Base-by-base conservation (phyloP, 2,329 filamentous ascomycete genomes). In the Colletotrichum kahawae region DNA sequence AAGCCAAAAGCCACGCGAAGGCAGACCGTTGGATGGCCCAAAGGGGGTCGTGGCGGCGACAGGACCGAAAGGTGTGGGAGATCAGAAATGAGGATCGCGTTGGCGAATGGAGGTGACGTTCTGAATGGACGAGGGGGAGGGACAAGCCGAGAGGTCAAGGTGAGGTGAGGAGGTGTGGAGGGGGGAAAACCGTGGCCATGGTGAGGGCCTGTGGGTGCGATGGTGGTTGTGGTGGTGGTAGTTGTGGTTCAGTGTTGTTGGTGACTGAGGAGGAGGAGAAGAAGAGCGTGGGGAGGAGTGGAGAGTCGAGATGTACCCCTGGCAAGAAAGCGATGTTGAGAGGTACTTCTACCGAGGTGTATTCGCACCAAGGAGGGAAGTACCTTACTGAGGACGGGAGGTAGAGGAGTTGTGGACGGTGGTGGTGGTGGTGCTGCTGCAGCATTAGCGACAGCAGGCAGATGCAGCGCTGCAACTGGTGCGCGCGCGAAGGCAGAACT, bases 401-500 rank as follows among this genome's bases (percentile, higher is more conserved):
- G 29, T 31, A 62, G 29, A 36, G 33, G 14, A 24, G 29, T 60
- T 16, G 24, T 18, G 16, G 29, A 56, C 36, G 36, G 36, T 67
- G 14, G 54, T 24, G 18, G 21, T 67, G 14, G 18, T 33, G 51
- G 24, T 68, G 34, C 27, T 59, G 66, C 34, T 69, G 54, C 54
- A 59, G 21, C 51, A 38, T 59, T 62, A 48, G 66, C 56, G 63
- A 38, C n/a, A 51, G 24, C 33, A 68, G 67, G 56, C 31, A 71
- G 68, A 75, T 63, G 72, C 62, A 75, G 67, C 68, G 36, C 67
- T 59, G 69, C 67, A 38, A 33, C 60, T 71, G 72, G 62, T 73
- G 69, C 62, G 80, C 79, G 78, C 81, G 81, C 82, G 83, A 85
- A 82, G 83, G 34, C 63, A 69, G 82, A 83, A 83, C 83, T 83